Evolutionary conservation across 148 eudicot species (phyloP).

Genomic region (Vaccinium vitisidaea): DNA sequence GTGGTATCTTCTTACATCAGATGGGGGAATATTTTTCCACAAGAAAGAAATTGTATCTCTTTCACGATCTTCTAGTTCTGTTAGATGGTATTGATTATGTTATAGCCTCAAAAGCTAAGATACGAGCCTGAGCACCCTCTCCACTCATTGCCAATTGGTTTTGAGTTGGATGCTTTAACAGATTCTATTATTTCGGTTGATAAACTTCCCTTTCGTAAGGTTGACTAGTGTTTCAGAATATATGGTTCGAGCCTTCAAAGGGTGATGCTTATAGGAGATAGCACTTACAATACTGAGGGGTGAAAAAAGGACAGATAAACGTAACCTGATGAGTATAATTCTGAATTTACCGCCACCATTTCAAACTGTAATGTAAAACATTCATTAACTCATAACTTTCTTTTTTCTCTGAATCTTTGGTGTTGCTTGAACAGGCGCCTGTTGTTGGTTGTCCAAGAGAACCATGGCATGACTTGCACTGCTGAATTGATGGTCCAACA

Average conservation of each 20-base stretch:
- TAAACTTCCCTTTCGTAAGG: background rate
- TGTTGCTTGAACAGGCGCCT: constrained; percentile 46
- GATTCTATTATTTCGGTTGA: background rate
- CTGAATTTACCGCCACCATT: background rate
- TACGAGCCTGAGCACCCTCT: no score
- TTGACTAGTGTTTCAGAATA: no score
- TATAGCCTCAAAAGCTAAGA: no score
- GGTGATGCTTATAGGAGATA: background rate
- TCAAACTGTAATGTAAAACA: background rate
- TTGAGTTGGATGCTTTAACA: no score
- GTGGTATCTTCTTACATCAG: background rate
- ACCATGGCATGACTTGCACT: constrained; percentile 98
- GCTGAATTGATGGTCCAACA: constrained; percentile 87
- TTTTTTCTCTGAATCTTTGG: background rate
- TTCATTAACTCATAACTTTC: background rate
- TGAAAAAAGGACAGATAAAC: background rate
- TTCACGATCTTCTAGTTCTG: background rate
- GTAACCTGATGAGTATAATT: background rate
- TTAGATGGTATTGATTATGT: background rate
- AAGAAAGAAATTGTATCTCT: background rate
- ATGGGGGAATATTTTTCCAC: background rate
- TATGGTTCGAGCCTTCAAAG: background rate
- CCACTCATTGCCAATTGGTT: no score
- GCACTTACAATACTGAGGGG: background rate
- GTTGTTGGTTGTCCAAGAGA: constrained; percentile 89